phyloP scores from a whole-genome alignment of 768 basidiomycete genomes.

The Suillus spraguei region DNA sequence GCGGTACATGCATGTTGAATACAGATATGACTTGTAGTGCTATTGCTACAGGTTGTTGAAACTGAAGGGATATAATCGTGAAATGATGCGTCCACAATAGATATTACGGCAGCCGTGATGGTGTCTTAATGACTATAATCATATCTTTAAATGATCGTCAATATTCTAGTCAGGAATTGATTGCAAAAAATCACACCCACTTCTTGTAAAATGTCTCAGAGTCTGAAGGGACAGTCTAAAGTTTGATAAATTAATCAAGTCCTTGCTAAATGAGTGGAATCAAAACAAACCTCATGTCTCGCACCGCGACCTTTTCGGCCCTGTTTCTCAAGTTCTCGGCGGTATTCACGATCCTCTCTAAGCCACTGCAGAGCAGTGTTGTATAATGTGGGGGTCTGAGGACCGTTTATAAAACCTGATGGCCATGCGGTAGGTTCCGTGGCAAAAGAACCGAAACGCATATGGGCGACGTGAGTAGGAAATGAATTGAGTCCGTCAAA shows the following conservation, averaged over 20 bases:
- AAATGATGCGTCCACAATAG: neutral
- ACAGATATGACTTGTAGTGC: conserved; percentile 1
- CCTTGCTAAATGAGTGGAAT: neutral
- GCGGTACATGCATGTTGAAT: conserved; percentile 15
- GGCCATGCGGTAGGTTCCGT: conserved; percentile 76
- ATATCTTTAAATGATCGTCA: conserved; percentile 40
- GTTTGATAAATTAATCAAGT: conserved; percentile 9
- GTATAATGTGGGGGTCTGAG: conserved; percentile 50
- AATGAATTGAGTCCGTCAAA: conserved; percentile 92
- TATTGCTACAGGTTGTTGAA: conserved; percentile 21
- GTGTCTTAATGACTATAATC: conserved; percentile 43
- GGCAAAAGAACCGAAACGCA: conserved; percentile 80
- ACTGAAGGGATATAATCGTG: conserved; percentile 4
- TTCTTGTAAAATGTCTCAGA: conserved; percentile 87
- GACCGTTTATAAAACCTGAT: conserved; percentile 32
- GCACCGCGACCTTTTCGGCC: conserved; percentile 67
- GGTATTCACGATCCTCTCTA: conserved; percentile 73
- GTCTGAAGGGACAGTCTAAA: conserved; percentile 64
- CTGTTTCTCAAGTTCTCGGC: conserved; percentile 56
- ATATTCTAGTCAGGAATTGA: neutral
- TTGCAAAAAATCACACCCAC: conserved; percentile 41
- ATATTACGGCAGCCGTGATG: neutral
- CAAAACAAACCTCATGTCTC: conserved; percentile 50
- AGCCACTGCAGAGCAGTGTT: conserved; percentile 85
- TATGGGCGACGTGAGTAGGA: conserved; percentile 92